phyloP scores from a whole-genome alignment of 176 grass and related monocot species.

The Aegilops speltoides region DNA sequence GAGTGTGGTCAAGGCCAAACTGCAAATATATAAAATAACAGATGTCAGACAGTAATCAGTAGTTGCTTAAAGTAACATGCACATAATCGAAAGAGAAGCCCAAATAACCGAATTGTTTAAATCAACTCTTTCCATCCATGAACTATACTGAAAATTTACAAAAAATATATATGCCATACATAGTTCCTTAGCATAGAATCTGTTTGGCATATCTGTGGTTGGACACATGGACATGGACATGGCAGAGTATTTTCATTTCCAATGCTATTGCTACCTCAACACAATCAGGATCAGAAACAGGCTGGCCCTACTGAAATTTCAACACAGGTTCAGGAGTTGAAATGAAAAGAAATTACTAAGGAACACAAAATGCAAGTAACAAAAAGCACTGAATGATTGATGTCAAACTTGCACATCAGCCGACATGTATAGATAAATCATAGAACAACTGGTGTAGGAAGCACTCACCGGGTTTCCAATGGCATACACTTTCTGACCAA shows the following conservation, averaged over 20 bases:
- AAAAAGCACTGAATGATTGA: not conserved
- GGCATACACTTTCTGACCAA: constrained; percentile 98
- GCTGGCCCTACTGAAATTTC: not conserved
- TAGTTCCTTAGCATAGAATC: not conserved
- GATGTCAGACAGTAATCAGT: not conserved
- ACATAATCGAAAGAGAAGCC: not conserved
- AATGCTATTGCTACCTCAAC: not conserved
- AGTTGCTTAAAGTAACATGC: not conserved
- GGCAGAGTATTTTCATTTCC: not conserved
- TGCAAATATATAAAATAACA: constrained; percentile 46
- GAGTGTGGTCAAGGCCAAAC: constrained; percentile 99
- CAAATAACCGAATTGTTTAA: not conserved
- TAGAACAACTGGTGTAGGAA: constrained; percentile 4
- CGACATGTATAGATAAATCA: not conserved
- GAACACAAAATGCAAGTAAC: not conserved
- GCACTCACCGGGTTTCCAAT: constrained; percentile 96
- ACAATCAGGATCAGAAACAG: constrained; percentile 6
- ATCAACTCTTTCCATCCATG: not conserved
- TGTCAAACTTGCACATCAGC: not conserved
- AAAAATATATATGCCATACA: not conserved
- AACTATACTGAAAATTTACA: not conserved
- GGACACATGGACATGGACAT: not conserved
- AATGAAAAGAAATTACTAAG: not conserved
- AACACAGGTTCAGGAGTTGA: not conserved
- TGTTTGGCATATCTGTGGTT: not conserved